Evolutionary conservation across 2,329 filamentous ascomycete genomes (phyloP).

Genomic region (Clathrospora elynae): DNA sequence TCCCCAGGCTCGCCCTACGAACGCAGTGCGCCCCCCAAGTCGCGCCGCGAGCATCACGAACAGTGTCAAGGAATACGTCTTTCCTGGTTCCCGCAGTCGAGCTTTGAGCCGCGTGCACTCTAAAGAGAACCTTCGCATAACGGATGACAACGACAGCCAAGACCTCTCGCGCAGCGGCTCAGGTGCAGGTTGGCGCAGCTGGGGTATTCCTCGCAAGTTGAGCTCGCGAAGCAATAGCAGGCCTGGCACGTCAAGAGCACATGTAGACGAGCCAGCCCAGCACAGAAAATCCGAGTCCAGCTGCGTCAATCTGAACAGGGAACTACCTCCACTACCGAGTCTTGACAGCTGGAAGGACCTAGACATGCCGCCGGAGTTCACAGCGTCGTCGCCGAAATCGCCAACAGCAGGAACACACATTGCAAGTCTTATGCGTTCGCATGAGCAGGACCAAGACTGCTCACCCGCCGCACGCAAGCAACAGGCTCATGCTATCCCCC

Average conservation of each 20-base stretch:
- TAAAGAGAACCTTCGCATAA: conserved; percentile 37
- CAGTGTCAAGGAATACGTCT: conserved; percentile 51
- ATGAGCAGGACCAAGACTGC: conserved; percentile 35
- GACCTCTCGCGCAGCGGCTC: conserved; percentile 35
- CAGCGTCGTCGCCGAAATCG: conserved; percentile 21
- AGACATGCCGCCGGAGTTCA: conserved; percentile 20
- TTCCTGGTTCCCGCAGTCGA: conserved; percentile 41
- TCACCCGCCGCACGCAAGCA: conserved; percentile 31
- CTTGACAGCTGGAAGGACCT: conserved; percentile 49
- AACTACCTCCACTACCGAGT: conserved; percentile 55
- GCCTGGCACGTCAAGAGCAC: conserved; percentile 38
- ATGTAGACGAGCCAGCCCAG: conserved; percentile 28
- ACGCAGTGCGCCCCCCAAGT: conserved; percentile 41
- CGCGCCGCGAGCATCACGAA: conserved; percentile 46
- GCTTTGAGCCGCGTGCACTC: conserved; percentile 42
- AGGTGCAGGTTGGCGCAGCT: conserved; percentile 47
- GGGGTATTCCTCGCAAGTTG: conserved; percentile 43
- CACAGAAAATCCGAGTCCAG: conserved; percentile 33
- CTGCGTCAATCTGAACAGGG: conserved; percentile 52
- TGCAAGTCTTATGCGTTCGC: conserved; percentile 44
- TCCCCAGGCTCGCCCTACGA: conserved; percentile 24
- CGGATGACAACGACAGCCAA: conserved; percentile 16
- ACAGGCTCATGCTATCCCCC: conserved; percentile 13
- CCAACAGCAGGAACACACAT: conserved; percentile 38
- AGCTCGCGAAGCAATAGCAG: conserved; percentile 43